A percentile compares a stretch with the other conserved stretches of the same genome.
phyloP scores from a whole-genome alignment of 345 rosid species.

The Eucalyptus marginata region DNA sequence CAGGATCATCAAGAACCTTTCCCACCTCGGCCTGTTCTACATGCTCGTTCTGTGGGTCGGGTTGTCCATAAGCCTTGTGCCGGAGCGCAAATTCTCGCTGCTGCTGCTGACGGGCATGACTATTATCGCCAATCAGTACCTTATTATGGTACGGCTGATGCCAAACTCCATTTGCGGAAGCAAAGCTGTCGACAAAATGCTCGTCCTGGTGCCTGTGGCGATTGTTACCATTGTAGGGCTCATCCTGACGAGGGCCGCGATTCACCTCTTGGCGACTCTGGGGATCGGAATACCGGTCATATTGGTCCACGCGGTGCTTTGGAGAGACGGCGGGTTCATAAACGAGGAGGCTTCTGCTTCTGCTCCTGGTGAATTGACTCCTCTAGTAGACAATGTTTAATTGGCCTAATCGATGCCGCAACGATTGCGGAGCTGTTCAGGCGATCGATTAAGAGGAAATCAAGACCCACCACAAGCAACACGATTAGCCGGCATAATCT shows the following conservation, averaged over 20 bases:
- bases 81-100: not conserved
- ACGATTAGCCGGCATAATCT: not conserved
- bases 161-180: not conserved
- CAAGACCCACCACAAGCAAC: too few species aligned
- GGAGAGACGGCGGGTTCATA: not conserved
- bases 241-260: not conserved
- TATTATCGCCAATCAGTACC: not conserved
- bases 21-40: slow-evolving; percentile 7
- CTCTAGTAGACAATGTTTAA: not conserved
- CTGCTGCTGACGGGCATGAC: not conserved
- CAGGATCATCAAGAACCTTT: slow-evolving; percentile 1
- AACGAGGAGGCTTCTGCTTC: not conserved
- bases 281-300: slow-evolving; percentile 1
- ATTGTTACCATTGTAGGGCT: not conserved
- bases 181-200: not conserved
- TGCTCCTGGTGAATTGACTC: not conserved
- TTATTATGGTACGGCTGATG: not conserved
- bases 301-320: slow-evolving; percentile 7
- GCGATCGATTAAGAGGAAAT: too few species aligned
- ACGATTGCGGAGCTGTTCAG: rapidly evolving
- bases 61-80: slow-evolving; percentile 9
- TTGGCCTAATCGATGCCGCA: too few species aligned
- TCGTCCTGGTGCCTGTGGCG: not conserved
- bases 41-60: slow-evolving; percentile 3
- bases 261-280: slow-evolving; percentile 2